phyloP scores from a whole-genome alignment of 1,139 yeast genomes.

The Suhomyces yuchorum region DNA sequence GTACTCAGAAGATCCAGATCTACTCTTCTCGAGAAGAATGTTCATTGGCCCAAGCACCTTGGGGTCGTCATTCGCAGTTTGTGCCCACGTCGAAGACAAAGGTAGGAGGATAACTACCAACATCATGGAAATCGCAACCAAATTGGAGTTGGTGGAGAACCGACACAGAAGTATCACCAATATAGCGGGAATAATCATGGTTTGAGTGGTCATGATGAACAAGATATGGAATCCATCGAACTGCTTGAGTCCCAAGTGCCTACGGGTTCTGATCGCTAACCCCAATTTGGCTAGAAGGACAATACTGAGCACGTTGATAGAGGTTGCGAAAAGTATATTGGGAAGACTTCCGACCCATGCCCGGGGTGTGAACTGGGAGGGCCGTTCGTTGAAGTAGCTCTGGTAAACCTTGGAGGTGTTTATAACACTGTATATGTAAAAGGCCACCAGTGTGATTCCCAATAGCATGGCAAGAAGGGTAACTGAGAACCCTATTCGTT shows the following conservation, averaged over 20 bases:
- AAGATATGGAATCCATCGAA: conserved; percentile 81
- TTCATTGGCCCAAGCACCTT: conserved; percentile 11
- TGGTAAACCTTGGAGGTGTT: conserved; percentile 15
- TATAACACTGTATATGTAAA: conserved; percentile 49
- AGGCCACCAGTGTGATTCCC: conserved; percentile 52
- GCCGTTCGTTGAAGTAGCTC: conserved; percentile 13
- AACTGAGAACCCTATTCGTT: conserved; percentile 39
- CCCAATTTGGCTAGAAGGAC: conserved; percentile 63
- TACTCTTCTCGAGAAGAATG: not conserved
- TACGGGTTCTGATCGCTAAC: conserved; percentile 69
- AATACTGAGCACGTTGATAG: conserved; percentile 63
- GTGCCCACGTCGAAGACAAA: conserved; percentile 86
- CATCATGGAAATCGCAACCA: conserved; percentile 29
- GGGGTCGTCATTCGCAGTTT: conserved; percentile 52
- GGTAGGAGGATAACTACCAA: conserved; percentile 69
- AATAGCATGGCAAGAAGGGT: conserved; percentile 43
- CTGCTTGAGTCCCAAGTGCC: conserved; percentile 75
- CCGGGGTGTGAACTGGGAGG: not conserved
- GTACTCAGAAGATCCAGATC: not conserved
- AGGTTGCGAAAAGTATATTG: conserved; percentile 63
- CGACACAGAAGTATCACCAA: conserved; percentile 57
- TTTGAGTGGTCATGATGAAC: conserved; percentile 79
- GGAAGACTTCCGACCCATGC: conserved; percentile 50
- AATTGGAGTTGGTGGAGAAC: conserved; percentile 18
- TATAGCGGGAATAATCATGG: conserved; percentile 75